These are phyloP conservation scores for Rhynchospora breviuscula DNA, from an alignment of 176 grass and related monocot genomes.

Conservation along the genomic window DNA sequence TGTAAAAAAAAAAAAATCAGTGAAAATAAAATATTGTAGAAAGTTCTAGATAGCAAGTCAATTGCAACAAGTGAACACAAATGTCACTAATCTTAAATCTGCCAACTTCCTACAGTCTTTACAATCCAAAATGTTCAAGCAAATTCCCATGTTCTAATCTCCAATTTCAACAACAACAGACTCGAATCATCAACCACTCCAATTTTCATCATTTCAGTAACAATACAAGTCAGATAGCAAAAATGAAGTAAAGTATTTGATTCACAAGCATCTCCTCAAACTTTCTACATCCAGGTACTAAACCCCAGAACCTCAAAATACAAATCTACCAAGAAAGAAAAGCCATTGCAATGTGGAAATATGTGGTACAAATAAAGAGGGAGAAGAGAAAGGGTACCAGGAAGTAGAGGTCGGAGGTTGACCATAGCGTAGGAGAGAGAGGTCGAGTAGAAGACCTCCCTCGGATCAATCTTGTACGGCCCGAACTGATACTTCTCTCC, in stretches of 20 bases:
- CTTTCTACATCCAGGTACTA: not conserved
- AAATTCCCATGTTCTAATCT: not conserved
- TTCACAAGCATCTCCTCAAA: not conserved
- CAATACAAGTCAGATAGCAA: not conserved
- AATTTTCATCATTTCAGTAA: not conserved
- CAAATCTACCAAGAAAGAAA: not conserved
- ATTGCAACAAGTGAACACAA: no score
- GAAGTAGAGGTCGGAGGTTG: slow-evolving; percentile 72
- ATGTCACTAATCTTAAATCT: not conserved
- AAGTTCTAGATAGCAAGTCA: no score
- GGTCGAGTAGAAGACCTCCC: slow-evolving; percentile 76
- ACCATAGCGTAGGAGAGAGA: slow-evolving; percentile 81
- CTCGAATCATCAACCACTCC: not conserved
- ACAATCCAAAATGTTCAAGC: not conserved
- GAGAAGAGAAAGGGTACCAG: slow-evolving; percentile 31
- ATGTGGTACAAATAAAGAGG: not conserved
- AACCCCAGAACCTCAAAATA: not conserved
- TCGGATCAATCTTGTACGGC: slow-evolving; percentile 64
- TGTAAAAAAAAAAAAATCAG: not conserved
- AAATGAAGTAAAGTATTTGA: not conserved
- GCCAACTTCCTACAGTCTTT: not conserved
- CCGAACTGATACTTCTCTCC: slow-evolving; percentile 47
- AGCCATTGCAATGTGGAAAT: not conserved
- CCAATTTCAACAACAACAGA: not conserved
- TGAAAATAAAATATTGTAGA: not conserved